These are phyloP conservation scores for Nicotiana rustica DNA, from an alignment of 305 asterid species.

Conservation along the genomic window DNA sequence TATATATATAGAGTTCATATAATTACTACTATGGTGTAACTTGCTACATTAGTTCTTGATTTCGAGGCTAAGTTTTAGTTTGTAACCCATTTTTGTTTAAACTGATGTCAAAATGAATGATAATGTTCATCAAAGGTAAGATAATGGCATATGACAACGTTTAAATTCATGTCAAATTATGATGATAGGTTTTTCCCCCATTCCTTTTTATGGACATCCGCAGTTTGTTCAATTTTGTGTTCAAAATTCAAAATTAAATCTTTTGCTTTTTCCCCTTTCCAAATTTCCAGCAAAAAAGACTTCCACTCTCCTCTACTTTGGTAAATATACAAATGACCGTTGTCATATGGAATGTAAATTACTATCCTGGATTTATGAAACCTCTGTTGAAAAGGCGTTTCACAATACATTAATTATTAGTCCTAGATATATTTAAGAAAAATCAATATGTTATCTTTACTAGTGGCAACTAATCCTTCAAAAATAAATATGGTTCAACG, in stretches of 20 bases:
- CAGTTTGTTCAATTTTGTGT: no score
- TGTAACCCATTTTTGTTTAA: neutral
- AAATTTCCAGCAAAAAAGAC: neutral
- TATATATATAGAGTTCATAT: neutral
- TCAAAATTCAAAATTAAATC: neutral
- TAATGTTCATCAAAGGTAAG: neutral
- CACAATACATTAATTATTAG: neutral
- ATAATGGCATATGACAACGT: slow-evolving; percentile 10
- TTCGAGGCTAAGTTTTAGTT: neutral
- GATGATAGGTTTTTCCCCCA: neutral
- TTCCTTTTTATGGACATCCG: no score
- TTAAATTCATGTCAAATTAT: slow-evolving; percentile 22
- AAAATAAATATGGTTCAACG: neutral
- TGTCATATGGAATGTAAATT: neutral
- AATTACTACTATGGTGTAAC: neutral
- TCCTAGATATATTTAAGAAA: no score
- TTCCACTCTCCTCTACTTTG: neutral
- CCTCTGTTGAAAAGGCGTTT: neutral
- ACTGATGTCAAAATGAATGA: neutral
- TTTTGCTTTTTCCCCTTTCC: neutral
- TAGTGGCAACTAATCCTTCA: neutral
- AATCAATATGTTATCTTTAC: no score
- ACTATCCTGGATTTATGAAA: neutral
- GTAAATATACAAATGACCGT: slow-evolving; percentile 4
- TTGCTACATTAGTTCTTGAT: neutral